Conservation (phyloP, 2,329 filamentous ascomycete species). For the Colletotrichum falcatum region DNA sequence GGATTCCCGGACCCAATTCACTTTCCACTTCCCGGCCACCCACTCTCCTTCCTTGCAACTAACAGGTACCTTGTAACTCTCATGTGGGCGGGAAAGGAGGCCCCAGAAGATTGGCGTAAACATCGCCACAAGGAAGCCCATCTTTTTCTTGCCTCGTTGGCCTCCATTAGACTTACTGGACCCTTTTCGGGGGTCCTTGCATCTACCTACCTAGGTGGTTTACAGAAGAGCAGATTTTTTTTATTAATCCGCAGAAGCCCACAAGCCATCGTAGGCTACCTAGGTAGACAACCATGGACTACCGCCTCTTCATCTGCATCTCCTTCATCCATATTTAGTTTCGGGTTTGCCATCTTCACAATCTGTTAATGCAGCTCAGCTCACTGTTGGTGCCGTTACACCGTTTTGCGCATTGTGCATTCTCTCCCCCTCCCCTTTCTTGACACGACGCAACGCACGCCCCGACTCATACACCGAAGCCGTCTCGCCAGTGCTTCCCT, state of each 20-base stretch:
- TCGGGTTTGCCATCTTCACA: neutral
- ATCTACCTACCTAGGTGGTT: too few species aligned
- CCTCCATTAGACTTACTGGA: too few species aligned
- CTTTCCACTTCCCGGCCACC: neutral
- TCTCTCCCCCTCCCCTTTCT: neutral
- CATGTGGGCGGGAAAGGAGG: neutral
- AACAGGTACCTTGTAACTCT: neutral
- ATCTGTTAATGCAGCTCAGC: neutral
- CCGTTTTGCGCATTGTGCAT: neutral
- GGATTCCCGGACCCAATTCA: neutral
- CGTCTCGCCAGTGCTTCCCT: constrained; percentile 18
- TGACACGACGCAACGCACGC: neutral
- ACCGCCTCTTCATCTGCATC: constrained; percentile 24
- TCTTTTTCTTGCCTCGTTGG: neutral
- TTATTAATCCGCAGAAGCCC: neutral
- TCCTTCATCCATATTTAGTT: constrained; percentile 10
- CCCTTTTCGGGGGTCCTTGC: too few species aligned
- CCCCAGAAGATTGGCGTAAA: neutral
- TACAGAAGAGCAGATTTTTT: neutral
- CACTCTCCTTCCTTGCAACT: neutral
- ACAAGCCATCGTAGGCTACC: constrained; percentile 9
- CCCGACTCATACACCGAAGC: constrained; percentile 15
- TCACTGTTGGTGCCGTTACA: neutral
- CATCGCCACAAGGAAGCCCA: neutral
- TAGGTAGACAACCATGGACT: constrained; percentile 2